Percentiles rank a stretch among this genome's conserved stretches.
phyloP scores from a whole-genome alignment of 768 basidiomycete genomes.

The Collybiopsis confluens region DNA sequence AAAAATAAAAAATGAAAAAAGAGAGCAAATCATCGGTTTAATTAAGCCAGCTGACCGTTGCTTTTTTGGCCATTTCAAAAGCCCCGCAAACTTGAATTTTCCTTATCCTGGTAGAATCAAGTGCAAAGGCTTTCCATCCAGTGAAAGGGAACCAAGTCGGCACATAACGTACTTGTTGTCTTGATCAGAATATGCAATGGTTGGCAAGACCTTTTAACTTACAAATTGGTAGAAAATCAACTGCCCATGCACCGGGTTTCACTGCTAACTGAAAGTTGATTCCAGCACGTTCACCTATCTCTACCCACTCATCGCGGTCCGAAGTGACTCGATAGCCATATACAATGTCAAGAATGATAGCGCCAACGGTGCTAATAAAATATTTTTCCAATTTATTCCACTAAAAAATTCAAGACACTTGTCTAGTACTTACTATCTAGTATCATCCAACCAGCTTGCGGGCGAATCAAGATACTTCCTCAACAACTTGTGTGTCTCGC shows the following conservation, averaged over 20 bases:
- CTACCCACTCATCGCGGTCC: constrained; percentile 1
- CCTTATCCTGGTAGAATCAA: neutral
- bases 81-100: neutral
- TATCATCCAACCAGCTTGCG: neutral
- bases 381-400: neutral
- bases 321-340: constrained; percentile 1
- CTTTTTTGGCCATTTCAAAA: neutral
- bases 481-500: neutral
- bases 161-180: neutral
- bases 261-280: neutral
- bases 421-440: neutral
- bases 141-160: constrained; percentile 1
- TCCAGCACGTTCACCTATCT: neutral
- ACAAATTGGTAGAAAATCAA: neutral
- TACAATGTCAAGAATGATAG: neutral
- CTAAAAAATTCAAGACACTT: neutral
- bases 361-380: neutral
- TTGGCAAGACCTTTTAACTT: neutral
- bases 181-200: neutral
- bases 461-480: neutral
- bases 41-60: neutral
- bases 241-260: neutral
- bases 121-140: neutral
- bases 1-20: neutral
- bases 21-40: neutral